Evolutionary conservation across 2,329 filamentous ascomycete species (phyloP), one percentile per base, ranked within the genome.

Genomic region (Emmonsiellopsis sp.): DNA sequence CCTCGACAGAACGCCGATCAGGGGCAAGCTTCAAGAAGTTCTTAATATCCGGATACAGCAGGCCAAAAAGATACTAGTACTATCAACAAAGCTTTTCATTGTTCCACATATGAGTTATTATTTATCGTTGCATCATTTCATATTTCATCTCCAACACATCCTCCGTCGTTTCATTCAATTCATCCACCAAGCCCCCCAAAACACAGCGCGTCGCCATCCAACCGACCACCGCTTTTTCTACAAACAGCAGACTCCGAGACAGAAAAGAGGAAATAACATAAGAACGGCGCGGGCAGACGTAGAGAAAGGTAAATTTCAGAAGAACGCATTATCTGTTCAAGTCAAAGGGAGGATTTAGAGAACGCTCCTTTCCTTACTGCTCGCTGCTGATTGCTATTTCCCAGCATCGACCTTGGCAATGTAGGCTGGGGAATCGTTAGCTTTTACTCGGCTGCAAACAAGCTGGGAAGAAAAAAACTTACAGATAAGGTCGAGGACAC

Each of bases 401-500:
- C 51, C 65, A 62, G 71, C 69, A 67, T 91, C 87, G 61, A 86
- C 84, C 81, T 88, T 87, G 75, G 86, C 79, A 67, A 91, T 81
- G 80, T 90, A 86, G 76, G 80, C 78, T 72, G 83, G n/a, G 71
- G 31, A 40, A 8, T 14, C n/a, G 60, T 70, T 57, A 72, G 68
- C 7, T 8, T 1, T 27, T 51, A 7, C 1, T 42, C 10, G 4
- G 9, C 42, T 13, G 14, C 5, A 13, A 44, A 36, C 48, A 49
- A 42, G 10, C 34, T 36, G 21, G 14, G 49, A 33, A 55, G 54
- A 49, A 55, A 55, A 36, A n/a, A 42, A 65, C 70, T 68, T 68
- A 74, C 70, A 58, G 60, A 74, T 71, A 67, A 93, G 86, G 77
- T 93, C 87, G 64, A 91, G 78, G 68, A 91, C 87, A 84, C 87